Base-by-base conservation (phyloP, 768 basidiomycete genomes). In the Suillus hirtellus region DNA sequence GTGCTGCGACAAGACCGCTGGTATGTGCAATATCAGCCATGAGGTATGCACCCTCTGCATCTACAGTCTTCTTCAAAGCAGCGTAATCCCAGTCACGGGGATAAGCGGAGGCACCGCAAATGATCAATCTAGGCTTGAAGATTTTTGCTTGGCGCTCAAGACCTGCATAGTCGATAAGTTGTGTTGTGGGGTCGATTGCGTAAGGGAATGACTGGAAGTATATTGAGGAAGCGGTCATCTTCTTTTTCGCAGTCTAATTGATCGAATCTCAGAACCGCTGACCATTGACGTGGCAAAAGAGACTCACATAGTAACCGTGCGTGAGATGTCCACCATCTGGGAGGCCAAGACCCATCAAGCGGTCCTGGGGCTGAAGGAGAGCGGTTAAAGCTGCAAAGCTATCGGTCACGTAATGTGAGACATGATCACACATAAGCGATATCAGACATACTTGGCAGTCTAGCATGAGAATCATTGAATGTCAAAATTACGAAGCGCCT, bases 141-240 rank as follows among this genome's bases (percentile, higher is more conserved):
- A 96, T 85, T 73, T 90, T 90, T 59, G 96, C 96, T 75, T 96
- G 94, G 65, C 85, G 81, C 59, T 87, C 85, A 70, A 99, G 86
- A 34, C 77, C 82, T 42, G 79, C 81, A 77, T 98, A 99, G 81
- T 98, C 96, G 69, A 99, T 87, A 68, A 96, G 83, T 74, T 97
- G 90, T 61, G 89, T 92, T 50, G 86, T 78, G 55, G 91, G 89
- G 72, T 89, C 85, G 63, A 96, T 88, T 55, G 84, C 87, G 71
- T 99, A 99, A 53, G 97, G 96, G 73, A 97, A 83, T 43, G 97
- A 97, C 76, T 99, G 96, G 90, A 99, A 99, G 83, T 99, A 99
- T 81, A 99, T 98, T 21, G 97, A 99, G 27, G 96, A 99, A 42
- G 97, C 94, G 40, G 97, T 98, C 89, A 99, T 99, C 80, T 99